Evolutionary conservation across 225 moss, liverwort and hornwort species (phyloP), one percentile per base, ranked within the genome.

Genomic region (Marchantia paleacea): DNA sequence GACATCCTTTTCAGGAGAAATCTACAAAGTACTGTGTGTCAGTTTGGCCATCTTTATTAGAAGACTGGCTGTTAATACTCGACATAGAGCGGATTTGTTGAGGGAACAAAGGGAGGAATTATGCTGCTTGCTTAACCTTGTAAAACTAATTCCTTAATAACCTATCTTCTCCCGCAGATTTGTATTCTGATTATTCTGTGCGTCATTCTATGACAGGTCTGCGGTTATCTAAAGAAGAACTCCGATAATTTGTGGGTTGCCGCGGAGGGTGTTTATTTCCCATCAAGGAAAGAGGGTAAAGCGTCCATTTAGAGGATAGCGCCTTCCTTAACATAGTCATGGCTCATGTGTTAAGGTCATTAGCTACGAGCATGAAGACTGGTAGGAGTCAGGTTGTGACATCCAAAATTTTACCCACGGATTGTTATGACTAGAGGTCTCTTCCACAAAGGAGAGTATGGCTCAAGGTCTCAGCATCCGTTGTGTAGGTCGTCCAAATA

Each of bases 181-280:
- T 39, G 39, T 39, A 39, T 39, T 39, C 39, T 39, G 39, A 39
- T 5, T 39, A 39, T 39, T 39, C 39, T 39, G 39, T 39, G 39
- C 39, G 39, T 71, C 18, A 7, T 31, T 71, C 4, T 74, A 24
- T 25, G 12, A 80, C 91, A 97, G 96, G 97, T 97, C 51, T 97
- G 97, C 48, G 95, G 94, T 64, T 84, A 91, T 31, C 57, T 71
- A 76, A 97, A 95, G 84, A 97, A 92, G 82, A 93, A 47, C 66
- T 70, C 88, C 15, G 94, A 97, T 67, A 97, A 93, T 80, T 64
- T 97, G 29, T 97, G 97, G 97, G 76, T 81, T 28, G 95, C 97
- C 7, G 88, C 97, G 1, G 97, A 97, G 81, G 97, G 97, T 47
- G 77, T 97, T 49, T 97, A 97, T 80, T 95, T 97, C 73, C 93